Percentiles rank a stretch among this genome's conserved stretches.
Evolutionary conservation across 345 rosid species (phyloP).

Genomic region (Acer saccharum): DNA sequence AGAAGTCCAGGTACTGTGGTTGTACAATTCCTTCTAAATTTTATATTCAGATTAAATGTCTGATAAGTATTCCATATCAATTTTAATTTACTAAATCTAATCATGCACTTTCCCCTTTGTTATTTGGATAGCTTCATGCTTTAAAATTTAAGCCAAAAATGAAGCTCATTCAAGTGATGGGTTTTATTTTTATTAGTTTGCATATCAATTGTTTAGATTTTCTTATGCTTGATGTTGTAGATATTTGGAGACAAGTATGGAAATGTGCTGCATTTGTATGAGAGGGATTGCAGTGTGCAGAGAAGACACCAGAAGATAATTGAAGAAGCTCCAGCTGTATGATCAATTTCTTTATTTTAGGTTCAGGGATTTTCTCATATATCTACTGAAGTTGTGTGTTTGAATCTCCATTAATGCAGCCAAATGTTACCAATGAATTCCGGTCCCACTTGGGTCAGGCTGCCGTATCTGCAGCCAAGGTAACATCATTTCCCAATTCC

Average conservation of each 20-base stretch:
- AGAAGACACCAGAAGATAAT: conserved; percentile 98
- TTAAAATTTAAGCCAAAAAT: conserved; percentile 7
- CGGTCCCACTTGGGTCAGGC: conserved; percentile 77
- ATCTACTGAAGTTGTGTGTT: conserved; percentile 31
- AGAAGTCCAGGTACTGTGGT: conserved; percentile 78
- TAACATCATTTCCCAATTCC: conserved; percentile 29
- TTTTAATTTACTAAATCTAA: background rate
- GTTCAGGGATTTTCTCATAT: conserved; percentile 24
- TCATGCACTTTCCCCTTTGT: background rate
- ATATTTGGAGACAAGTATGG: conserved; percentile 90
- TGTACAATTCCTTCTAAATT: background rate
- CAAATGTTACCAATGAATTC: conserved; percentile 69
- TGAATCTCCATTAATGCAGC: conserved; percentile 58
- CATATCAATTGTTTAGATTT: conserved; percentile 13
- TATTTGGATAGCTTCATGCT: conserved; percentile 1
- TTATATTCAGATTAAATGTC: background rate
- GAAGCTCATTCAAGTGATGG: background rate
- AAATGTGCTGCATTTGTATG: conserved; percentile 72
- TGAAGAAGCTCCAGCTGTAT: conserved; percentile 99
- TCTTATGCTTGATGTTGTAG: conserved; percentile 35
- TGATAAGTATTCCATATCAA: background rate
- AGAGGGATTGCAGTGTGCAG: conserved; percentile 96
- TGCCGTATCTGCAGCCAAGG: conserved; percentile 95
- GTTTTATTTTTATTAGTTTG: conserved; percentile 18
- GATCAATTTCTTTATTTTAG: conserved; percentile 21